Evolutionary conservation across 805 yeast species (phyloP).

Genomic region (Candida hispaniensis): DNA sequence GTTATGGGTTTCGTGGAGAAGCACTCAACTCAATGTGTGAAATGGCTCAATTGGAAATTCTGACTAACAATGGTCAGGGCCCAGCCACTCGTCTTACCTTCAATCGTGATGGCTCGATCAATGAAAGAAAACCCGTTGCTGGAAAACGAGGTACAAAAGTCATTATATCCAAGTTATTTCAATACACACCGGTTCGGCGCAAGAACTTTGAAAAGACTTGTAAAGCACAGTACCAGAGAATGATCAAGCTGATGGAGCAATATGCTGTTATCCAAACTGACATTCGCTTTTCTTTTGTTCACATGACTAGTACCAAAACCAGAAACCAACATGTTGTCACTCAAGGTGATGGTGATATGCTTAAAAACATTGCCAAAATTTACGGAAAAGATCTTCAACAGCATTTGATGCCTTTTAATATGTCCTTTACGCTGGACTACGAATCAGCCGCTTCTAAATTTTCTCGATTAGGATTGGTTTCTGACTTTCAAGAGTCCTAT

Average conservation of each 20-base stretch:
- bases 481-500: conserved; percentile 2
- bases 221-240: conserved; percentile 61
- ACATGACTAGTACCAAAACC: conserved; percentile 37
- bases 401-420: conserved; percentile 44
- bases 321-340: conserved; percentile 50
- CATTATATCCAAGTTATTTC: conserved; percentile 47
- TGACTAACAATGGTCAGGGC: conserved; percentile 34
- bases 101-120: conserved; percentile 44
- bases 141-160: conserved; percentile 66
- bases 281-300: conserved; percentile 51
- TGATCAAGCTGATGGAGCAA: conserved; percentile 51
- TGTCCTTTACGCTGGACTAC: conserved; percentile 22
- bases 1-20: conserved; percentile 67
- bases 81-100: conserved; percentile 55
- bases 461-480: too few relatives aligned
- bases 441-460: conserved; percentile 1
- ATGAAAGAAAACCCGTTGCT: conserved; percentile 31
- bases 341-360: conserved; percentile 38
- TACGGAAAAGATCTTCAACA: conserved; percentile 59
- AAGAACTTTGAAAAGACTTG: conserved; percentile 58
- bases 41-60: conserved; percentile 37
- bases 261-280: conserved; percentile 53
- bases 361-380: conserved; percentile 51
- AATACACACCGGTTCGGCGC: conserved; percentile 67
- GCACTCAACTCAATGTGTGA: conserved; percentile 49